Evolutionary conservation across 2,329 filamentous ascomycete genomes (phyloP), one percentile per base, ranked within the genome.

Genomic region (Aspergillus carbonarius): DNA sequence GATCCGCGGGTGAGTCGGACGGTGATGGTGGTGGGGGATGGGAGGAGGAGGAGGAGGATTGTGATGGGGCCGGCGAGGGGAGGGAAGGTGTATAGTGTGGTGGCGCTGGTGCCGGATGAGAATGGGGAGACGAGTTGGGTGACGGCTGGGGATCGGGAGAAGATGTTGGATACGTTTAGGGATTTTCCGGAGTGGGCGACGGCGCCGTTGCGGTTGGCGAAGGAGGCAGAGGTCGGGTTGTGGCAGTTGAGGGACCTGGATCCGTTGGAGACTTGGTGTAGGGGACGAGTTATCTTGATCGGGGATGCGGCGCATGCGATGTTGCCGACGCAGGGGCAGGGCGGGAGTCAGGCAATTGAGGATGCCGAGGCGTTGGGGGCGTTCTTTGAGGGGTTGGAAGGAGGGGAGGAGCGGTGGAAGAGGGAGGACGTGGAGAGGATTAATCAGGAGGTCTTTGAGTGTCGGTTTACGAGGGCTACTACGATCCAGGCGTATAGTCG

Each of bases 21-120:
- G 2, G 77, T 77, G 1, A 81, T 82, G 79, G 68, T 82, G 2
- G 68, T 81, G 57, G 78, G 73, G 0, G 75, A 79, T 30, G 70
- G 76, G 27, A 67, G 23, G 23, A 23, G 76, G 27, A 67, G 23
- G 23, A 23, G 72, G 18, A 69, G 77, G 13, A 61, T 79, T n/a
- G 74, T 82, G 35, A 80, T 81, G 77, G 79, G 79, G 2, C 79
- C 79, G 1, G 78, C 74, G 0, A 67, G 79, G 5, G 66, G 74
- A 13, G 75, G 74, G 0, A 67, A 73, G 4, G 62, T 81, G 0
- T 80, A 76, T 59, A 76, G 79, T 37, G 71, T 82, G 37, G 76
- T 79, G 4, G 76, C 74, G 0, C 63, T 82, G 6, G 78, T 82
- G 0, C 79, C 79, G 0, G 78, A 81, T 37, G 58, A 58, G 20